Base-by-base conservation (phyloP, 2,329 filamentous ascomycete species). In the Penicillium sp. region DNA sequence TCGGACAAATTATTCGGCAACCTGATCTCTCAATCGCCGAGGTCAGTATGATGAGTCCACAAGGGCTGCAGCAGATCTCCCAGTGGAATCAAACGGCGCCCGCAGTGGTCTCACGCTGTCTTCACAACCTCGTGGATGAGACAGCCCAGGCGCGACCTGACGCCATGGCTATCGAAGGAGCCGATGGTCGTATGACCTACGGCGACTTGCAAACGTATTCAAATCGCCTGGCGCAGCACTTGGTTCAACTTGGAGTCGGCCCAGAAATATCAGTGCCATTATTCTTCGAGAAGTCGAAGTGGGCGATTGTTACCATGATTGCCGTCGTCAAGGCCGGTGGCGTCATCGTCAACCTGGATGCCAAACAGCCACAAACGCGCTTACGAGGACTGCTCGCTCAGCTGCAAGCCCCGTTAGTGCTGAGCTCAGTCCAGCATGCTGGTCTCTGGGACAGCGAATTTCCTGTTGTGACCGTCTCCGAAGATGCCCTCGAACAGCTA, bases 341-440 rank as follows among this genome's bases (percentile, higher is more conserved):
- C 23, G 23, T 40, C 38, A 21, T 21, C 18, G 23, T 25, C 18
- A 21, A 21, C 38, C 38, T 40, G 18, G 23, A 40, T 40, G 18
- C 38, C 18, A 25, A 21, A 21, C 38, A 40, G 18, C 38, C 38
- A 16, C 18, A 40, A 25, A 40, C 38, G 10, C 38, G 38, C 21
- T 37, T 37, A 37, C 34, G 34, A 37, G 34, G 34, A 37, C 34
- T 37, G 34, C 34, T 37, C 34, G 34, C 34, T 37, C 34, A 37
- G 34, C 34, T 37, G 34, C 34, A 37, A 37, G 46, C 34, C 31
- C 21, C 46, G 23, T n/a, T 48, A 35, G 46, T 48, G 46, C 32
- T 48, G 32, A 38, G 34, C 31, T 48, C 46, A n/a, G 46, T 48
- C 32, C 46, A 48, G 21, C 21, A 48, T 48, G 46, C 31, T 38